Conservation (phyloP, 768 basidiomycete genomes). For the Termitomyces sp. region DNA sequence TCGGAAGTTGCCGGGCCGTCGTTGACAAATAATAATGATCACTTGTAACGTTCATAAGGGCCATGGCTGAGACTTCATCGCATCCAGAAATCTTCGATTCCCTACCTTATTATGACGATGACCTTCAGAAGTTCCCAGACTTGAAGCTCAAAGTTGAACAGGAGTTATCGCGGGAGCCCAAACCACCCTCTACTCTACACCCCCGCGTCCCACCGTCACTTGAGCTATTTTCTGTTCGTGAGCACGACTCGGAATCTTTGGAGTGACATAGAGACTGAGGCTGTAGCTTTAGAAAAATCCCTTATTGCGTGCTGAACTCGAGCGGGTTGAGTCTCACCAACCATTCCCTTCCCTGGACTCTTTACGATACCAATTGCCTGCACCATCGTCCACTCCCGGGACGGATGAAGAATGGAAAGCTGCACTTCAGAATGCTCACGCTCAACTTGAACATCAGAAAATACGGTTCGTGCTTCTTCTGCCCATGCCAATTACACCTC, state of each 20-base stretch:
- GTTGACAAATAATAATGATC: neutral
- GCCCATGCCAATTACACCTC: neutral
- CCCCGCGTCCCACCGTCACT: constrained; percentile 64
- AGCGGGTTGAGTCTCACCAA: constrained; percentile 65
- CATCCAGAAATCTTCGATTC: constrained; percentile 63
- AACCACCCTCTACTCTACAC: constrained; percentile 56
- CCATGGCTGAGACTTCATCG: constrained; percentile 20
- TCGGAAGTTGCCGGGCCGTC: constrained; percentile 18
- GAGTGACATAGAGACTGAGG: constrained; percentile 5
- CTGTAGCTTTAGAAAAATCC: constrained; percentile 50
- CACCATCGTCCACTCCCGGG: constrained; percentile 53
- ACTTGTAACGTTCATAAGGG: neutral
- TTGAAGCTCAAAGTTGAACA: constrained; percentile 72
- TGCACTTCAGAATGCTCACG: constrained; percentile 70
- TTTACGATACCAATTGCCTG: constrained; percentile 69
- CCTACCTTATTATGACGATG: constrained; percentile 92
- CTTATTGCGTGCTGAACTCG: constrained; percentile 66
- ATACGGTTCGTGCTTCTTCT: constrained; percentile 48
- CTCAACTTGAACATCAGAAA: constrained; percentile 82
- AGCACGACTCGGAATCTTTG: constrained; percentile 18
- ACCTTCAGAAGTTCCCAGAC: constrained; percentile 70
- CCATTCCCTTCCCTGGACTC: constrained; percentile 66
- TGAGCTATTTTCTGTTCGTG: constrained; percentile 67
- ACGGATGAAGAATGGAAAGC: constrained; percentile 74
- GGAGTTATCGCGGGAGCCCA: constrained; percentile 71